Conservation (phyloP, 495 filamentous ascomycete species). For the Neurospora sp. region DNA sequence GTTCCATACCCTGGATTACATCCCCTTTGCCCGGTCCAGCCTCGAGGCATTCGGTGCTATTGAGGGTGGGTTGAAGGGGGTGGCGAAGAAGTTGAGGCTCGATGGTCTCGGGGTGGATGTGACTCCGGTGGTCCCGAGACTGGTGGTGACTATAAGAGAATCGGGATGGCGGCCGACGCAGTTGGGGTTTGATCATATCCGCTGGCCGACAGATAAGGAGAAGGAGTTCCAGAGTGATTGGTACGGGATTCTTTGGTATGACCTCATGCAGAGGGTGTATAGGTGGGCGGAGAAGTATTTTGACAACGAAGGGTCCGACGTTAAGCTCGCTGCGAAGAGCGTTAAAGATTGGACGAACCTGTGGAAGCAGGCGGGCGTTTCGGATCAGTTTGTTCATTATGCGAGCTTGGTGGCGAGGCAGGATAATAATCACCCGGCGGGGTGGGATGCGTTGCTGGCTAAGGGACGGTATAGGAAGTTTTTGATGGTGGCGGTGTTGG, state of each 20-base stretch:
- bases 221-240: conserved; percentile 6
- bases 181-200: conserved; percentile 1
- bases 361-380: conserved; percentile 11
- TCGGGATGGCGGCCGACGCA: conserved; percentile 9
- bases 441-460: conserved; percentile 33
- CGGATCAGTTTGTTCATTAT: conserved; percentile 25
- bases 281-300: conserved; percentile 8
- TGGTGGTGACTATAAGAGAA: background rate
- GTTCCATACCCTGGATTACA: background rate
- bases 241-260: conserved; percentile 11
- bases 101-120: background rate
- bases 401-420: conserved; percentile 25
- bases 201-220: background rate
- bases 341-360: background rate
- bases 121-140: background rate
- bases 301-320: background rate
- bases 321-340: background rate
- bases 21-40: background rate
- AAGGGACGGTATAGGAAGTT: conserved; percentile 24
- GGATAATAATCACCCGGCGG: conserved; percentile 20
- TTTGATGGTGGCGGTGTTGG: conserved; percentile 32
- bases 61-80: background rate
- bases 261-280: conserved; percentile 4
- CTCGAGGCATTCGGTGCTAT: background rate
- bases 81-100: background rate